Evolutionary conservation across 2,329 filamentous ascomycete genomes (phyloP), one percentile per base, ranked within the genome.

Genomic region (Fusarium marasasianum): DNA sequence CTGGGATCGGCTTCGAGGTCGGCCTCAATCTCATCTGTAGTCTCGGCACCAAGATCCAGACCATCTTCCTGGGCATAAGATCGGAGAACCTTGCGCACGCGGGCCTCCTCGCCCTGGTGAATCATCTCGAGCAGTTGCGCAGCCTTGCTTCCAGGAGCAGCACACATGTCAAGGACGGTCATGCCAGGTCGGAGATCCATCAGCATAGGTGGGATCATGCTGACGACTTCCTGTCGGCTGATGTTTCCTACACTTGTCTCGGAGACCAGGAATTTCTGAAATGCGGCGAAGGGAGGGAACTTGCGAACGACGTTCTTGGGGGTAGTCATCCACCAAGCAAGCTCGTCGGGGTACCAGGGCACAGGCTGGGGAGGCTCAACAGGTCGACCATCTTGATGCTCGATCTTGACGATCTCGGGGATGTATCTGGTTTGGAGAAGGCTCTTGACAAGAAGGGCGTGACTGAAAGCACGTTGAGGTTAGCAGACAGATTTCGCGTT

Each of bases 181-280:
- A 98, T 97, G 60, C 95, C 94, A 9, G 96, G 95, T 77, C 91
- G 91, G 57, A 98, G 88, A 79, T 98, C 95, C 87, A 99, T 93
- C 78, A 98, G 87, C 77, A 98, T 89, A 33, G 96, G 96, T 33
- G 96, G 96, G 72, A 99, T 98, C 96, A 99, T 99, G 86, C 94
- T 98, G 79, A 99, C 96, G 50, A 98, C 93, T 85, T 99, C 96
- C 84, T 99, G 96, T 79, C 96, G 91, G 83, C 94, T 98, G 79
- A 99, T 98, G 82, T 98, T 99, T 79, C 96, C 96, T 29, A 98
- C 95, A 64, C 93, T 95, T 8, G 96, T 98, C 87, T 99, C 96
- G 59, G 96, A 97, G 56, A 99, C 96, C 57, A 99, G 89, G 86
- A 98, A 99, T 82, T 97, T 97, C 83, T 99, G 96, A 84, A 99